Conservation (phyloP, 2,329 filamentous ascomycete species). For the Phoma sp. region DNA sequence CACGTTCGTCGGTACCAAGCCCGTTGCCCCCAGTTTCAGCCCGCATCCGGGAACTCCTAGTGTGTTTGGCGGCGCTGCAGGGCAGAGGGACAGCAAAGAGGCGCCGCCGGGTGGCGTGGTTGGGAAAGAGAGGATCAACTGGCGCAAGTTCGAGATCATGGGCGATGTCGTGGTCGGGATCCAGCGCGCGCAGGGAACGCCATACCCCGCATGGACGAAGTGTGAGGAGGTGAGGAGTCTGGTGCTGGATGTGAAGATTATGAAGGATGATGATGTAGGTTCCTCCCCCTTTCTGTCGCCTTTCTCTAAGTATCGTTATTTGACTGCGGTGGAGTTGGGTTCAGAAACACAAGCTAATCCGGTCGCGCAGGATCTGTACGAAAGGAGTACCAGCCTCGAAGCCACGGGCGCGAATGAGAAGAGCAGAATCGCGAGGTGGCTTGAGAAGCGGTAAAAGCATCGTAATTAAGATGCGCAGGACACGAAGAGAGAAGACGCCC, state of each 20-base stretch:
- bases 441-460: slow-evolving; percentile 48
- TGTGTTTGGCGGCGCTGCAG: slow-evolving; percentile 39
- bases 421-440: slow-evolving; percentile 53
- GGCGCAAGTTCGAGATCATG: slow-evolving; percentile 97
- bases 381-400: slow-evolving; percentile 62
- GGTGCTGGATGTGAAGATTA: slow-evolving; percentile 80
- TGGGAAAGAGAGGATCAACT: slow-evolving; percentile 77
- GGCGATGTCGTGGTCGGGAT: slow-evolving; percentile 89
- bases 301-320: background rate
- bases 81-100: slow-evolving; percentile 49
- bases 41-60: slow-evolving; percentile 43
- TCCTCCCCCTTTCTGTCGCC: background rate
- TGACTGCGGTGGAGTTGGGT: background rate
- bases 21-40: slow-evolving; percentile 32
- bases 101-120: slow-evolving; percentile 44
- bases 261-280: slow-evolving; percentile 85
- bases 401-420: slow-evolving; percentile 55
- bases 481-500: no score
- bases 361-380: slow-evolving; percentile 61
- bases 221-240: slow-evolving; percentile 75
- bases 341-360: background rate
- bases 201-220: slow-evolving; percentile 74
- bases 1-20: slow-evolving; percentile 74
- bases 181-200: slow-evolving; percentile 86
- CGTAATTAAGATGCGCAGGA: no score